Percentiles rank a stretch among this genome's conserved stretches.
phyloP scores from a whole-genome alignment of 2,329 filamentous ascomycete genomes.

The Trichoderma semiorbis region DNA sequence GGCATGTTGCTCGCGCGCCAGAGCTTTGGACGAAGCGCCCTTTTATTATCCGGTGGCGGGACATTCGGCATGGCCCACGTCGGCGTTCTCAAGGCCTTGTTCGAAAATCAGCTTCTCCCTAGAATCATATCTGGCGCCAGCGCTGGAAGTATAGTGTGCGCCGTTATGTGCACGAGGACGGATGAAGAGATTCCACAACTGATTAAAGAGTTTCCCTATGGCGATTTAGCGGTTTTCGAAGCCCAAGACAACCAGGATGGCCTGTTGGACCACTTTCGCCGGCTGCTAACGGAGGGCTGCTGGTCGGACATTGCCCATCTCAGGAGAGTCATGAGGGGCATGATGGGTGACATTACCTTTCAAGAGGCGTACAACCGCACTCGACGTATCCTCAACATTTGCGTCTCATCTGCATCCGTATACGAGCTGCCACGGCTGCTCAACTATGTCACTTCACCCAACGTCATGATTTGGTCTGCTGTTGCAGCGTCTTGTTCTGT shows the following conservation, averaged over 20 bases:
- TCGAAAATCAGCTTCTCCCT: constrained; percentile 70
- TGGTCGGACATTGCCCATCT: constrained; percentile 84
- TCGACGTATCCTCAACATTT: constrained; percentile 86
- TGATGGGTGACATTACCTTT: constrained; percentile 89
- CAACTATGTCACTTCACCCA: constrained; percentile 90
- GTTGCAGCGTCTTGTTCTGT: constrained; percentile 96
- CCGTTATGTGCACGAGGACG: constrained; percentile 72
- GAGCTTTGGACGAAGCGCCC: constrained; percentile 78
- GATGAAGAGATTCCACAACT: constrained; percentile 74
- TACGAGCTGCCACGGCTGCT: constrained; percentile 84
- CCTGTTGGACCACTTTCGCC: constrained; percentile 64
- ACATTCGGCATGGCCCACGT: constrained; percentile 93
- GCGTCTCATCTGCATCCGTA: constrained; percentile 80
- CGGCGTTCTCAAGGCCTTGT: constrained; percentile 78
- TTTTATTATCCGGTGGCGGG: constrained; percentile 79
- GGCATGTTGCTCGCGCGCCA: constrained; percentile 69
- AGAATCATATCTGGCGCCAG: constrained; percentile 86
- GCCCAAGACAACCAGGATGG: constrained; percentile 56
- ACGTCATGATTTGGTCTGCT: constrained; percentile 94
- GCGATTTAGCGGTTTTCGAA: constrained; percentile 79
- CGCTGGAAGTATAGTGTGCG: constrained; percentile 80
- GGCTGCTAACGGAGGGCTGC: constrained; percentile 75
- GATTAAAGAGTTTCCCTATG: constrained; percentile 68
- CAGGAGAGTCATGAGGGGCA: constrained; percentile 71
- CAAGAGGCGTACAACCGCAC: constrained; percentile 96